Conservation (phyloP, 192 early-diverging fungal species). For the Backusella morwellensis region DNA sequence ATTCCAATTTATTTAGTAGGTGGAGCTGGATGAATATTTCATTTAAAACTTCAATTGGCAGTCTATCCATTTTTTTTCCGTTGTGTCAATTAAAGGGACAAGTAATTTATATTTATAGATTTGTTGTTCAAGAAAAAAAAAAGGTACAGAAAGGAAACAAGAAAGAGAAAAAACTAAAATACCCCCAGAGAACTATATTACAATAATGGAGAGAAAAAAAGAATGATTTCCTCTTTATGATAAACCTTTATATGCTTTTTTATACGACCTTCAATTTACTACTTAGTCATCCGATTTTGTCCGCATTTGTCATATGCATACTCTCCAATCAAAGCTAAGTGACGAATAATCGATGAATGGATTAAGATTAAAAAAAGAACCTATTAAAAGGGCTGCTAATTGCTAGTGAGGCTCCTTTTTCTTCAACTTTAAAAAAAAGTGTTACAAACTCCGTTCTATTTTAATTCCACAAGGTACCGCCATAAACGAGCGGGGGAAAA, state of each 20-base stretch:
- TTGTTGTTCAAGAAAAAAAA: background rate
- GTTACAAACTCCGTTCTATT: background rate
- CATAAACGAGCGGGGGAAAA: no score
- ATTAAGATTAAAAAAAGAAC: background rate
- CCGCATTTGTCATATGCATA: background rate
- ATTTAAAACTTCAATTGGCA: background rate
- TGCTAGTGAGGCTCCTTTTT: background rate
- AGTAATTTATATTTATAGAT: background rate
- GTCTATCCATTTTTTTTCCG: background rate
- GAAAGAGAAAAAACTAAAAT: no score
- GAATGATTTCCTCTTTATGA: background rate
- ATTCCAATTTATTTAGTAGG: background rate
- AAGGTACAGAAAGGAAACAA: no score
- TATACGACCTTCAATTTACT: background rate
- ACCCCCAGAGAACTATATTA: background rate
- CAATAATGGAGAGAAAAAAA: background rate
- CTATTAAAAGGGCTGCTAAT: background rate
- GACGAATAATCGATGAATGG: background rate
- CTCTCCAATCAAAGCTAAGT: background rate
- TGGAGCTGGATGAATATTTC: background rate
- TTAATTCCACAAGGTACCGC: background rate
- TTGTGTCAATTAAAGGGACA: background rate
- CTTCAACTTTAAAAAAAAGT: background rate
- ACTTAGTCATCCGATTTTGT: background rate
- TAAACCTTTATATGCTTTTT: background rate